Evolutionary conservation across 1,284 basidiomycete genomes (phyloP), one percentile per base, ranked within the genome.

Genomic region (Apiotrichum montevideense): DNA sequence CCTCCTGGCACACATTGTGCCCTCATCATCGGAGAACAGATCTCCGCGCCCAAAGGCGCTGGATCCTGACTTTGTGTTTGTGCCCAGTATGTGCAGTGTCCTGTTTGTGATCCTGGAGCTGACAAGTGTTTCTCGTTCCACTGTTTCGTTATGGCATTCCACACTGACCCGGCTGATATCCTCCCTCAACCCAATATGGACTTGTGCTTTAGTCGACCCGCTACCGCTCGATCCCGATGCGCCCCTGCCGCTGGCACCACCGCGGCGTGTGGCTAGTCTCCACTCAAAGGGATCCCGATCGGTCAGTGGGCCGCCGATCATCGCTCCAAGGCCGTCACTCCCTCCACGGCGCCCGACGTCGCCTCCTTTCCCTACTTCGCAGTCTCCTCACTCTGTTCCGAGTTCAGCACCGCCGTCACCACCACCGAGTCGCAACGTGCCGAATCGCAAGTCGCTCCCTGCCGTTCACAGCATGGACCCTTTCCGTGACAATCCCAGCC

Each of bases 31-130:
- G 7, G 13, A 35, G 39, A 35, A 29, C 6, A 35, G 44, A 33
- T 35, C 43, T 44, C 13, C 43, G 40, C n/a, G 43, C 6, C 40
- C 40, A 35, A 47, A 51, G 46, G 42, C 47, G 8, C 32, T 54
- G 4, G 60, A 62, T 35, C 29, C 40, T 21, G 63, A 62, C 21
- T 52, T 65, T 10, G 58, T 62, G 21, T 65, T 65, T 44, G 58
- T 63, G 33, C 58, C 63, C 8, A 55, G 63, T 64, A 14, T 32
- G 33, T 43, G 1, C 8, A 11, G 9, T 11, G 8, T 34, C 45
- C 9, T 7, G 6, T 46, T 14, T 21, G 4, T 9, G 32, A 35
- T 13, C n/a, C 6, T 37, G 29, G 10, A 29, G 8, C 43, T 15
- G 43, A 45, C 15, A 15, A 29, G 8, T n/a, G 48, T 29, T 29